A percentile compares a stretch with the other conserved stretches of the same genome.
Conservation (phyloP, 805 yeast species). For the Saturnispora sanitii region DNA sequence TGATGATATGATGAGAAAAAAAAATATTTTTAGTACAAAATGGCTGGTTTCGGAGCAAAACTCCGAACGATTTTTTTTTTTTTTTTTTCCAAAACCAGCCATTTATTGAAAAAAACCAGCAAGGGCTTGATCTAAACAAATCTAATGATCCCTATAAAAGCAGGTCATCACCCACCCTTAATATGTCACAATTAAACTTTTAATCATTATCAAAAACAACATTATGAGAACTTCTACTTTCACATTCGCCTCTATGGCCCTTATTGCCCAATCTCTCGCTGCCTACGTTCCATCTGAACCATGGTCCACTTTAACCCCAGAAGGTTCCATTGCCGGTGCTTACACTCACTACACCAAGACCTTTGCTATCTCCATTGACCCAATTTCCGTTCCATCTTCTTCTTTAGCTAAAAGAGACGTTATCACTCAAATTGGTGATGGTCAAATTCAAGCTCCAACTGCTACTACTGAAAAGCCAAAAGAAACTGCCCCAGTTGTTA, state of each 20-base stretch:
- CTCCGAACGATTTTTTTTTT: not conserved
- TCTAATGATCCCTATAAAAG: constrained; percentile 4
- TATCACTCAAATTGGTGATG: constrained; percentile 40
- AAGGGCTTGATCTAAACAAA: constrained; percentile 6
- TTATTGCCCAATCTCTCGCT: constrained; percentile 40
- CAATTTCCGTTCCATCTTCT: constrained; percentile 27
- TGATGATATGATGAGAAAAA: not conserved
- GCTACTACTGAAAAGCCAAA: constrained; percentile 24
- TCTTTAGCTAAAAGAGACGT: constrained; percentile 20
- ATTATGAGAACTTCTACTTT: constrained; percentile 14
- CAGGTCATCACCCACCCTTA: no score
- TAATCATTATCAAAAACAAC: not conserved
- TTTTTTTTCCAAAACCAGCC: constrained; percentile 3
- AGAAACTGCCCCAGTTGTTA: constrained; percentile 25
- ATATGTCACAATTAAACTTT: not conserved
- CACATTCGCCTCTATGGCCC: constrained; percentile 28
- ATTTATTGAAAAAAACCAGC: constrained; percentile 1
- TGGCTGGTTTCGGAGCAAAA: not conserved
- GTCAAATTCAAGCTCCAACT: constrained; percentile 48
- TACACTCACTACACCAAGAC: constrained; percentile 39
- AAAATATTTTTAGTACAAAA: not conserved
- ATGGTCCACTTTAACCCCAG: constrained; percentile 65
- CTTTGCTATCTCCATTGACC: constrained; percentile 66
- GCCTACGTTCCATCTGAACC: constrained; percentile 59
- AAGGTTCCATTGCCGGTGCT: constrained; percentile 41